A percentile compares a stretch with the other conserved stretches of the same genome.
phyloP scores from a whole-genome alignment of 140 eudicot genomes.

The Ambrosia hybrid region DNA sequence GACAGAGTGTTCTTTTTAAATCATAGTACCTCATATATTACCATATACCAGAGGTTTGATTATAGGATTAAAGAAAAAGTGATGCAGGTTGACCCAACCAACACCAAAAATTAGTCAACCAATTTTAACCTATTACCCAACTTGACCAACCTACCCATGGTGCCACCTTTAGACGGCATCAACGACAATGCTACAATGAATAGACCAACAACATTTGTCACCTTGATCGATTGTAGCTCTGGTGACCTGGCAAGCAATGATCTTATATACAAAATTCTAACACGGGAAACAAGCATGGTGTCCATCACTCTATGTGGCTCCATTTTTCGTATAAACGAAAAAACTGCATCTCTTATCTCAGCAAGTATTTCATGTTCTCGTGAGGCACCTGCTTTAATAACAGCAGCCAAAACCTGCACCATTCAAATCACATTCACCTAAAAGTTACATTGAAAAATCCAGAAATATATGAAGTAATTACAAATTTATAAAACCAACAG shows the following conservation, averaged over 20 bases:
- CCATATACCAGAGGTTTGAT: background rate
- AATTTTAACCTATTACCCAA: background rate
- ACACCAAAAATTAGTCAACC: background rate
- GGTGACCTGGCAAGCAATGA: conserved; percentile 94
- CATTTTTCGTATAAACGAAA: conserved; percentile 87
- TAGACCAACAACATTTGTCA: conserved; percentile 14
- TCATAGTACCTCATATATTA: conserved; percentile 6
- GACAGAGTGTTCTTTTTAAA: background rate
- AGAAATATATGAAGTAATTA: background rate
- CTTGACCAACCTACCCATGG: background rate
- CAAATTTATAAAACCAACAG: background rate
- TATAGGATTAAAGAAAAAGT: background rate
- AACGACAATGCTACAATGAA: conserved; percentile 4
- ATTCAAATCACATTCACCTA: conserved; percentile 23
- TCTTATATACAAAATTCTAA: conserved; percentile 88
- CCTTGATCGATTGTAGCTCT: conserved; percentile 95
- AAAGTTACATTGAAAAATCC: background rate
- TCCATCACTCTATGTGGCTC: conserved; percentile 99
- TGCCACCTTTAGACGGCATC: background rate
- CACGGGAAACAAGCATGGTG: conserved; percentile 99
- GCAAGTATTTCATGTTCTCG: conserved; percentile 99
- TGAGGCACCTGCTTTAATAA: conserved; percentile 98
- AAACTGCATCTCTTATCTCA: conserved; percentile 96
- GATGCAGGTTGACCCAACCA: background rate
- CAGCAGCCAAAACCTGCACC: conserved; percentile 95